phyloP scores from a whole-genome alignment of 371 early-diverging fungal species.

The Umbelopsis sp. region DNA sequence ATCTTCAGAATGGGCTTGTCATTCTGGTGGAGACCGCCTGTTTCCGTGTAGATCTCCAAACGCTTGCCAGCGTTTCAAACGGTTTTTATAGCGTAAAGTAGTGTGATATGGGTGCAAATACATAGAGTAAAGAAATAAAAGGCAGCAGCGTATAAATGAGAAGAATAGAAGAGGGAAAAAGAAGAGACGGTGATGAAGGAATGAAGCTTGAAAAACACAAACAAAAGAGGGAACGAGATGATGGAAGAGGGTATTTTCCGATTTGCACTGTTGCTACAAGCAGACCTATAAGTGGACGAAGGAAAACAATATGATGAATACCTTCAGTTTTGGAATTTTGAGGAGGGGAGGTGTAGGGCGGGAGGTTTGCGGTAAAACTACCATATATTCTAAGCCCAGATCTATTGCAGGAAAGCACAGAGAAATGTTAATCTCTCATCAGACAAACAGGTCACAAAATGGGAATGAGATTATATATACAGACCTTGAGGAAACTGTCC shows the following conservation, averaged over 20 bases:
- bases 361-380: too few species aligned
- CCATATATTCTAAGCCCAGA: not conserved
- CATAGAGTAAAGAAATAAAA: constrained; percentile 1
- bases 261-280: not conserved
- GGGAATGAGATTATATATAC: not conserved
- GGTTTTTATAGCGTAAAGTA: constrained; percentile 2
- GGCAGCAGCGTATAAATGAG: constrained; percentile 13
- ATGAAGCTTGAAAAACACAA: not conserved
- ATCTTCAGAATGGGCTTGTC: not conserved
- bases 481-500: constrained; percentile 93
- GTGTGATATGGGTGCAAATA: constrained; percentile 13
- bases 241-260: constrained; percentile 14
- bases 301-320: not conserved
- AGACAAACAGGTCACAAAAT: not conserved
- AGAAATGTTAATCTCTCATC: not conserved
- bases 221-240: not conserved
- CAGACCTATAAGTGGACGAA: not conserved
- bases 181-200: not conserved
- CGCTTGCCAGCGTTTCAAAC: constrained; percentile 1
- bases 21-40: not conserved
- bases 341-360: not conserved
- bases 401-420: not conserved
- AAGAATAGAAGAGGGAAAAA: not conserved
- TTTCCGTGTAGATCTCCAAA: not conserved
- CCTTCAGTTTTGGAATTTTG: not conserved